Evolutionary conservation across 257 asterid genomes (phyloP).

Genomic region (Solanum etuberosum): DNA sequence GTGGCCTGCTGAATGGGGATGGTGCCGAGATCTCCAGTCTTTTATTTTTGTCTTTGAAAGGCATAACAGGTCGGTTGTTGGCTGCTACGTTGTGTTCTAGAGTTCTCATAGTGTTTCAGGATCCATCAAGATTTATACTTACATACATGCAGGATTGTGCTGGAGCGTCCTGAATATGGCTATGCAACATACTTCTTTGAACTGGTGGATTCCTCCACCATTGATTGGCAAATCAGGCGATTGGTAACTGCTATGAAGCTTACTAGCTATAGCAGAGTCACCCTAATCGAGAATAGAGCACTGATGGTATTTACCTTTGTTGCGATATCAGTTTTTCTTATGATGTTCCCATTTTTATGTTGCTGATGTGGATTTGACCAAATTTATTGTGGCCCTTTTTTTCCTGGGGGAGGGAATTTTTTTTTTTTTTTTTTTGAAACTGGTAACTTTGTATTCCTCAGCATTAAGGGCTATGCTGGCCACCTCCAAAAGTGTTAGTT

Average conservation of each 20-base stretch:
- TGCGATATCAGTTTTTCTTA: neutral
- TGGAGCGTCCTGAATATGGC: constrained; percentile 98
- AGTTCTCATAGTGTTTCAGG: neutral
- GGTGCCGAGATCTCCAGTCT: constrained; percentile 93
- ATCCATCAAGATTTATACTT: neutral
- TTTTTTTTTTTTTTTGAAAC: too few species aligned
- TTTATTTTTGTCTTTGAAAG: constrained; percentile 87
- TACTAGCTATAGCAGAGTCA: constrained; percentile 63
- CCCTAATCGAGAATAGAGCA: constrained; percentile 61
- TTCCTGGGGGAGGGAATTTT: neutral
- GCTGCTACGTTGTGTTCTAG: neutral
- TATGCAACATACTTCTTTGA: constrained; percentile 92
- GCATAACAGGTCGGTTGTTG: constrained; percentile 59
- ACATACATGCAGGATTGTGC: constrained; percentile 67
- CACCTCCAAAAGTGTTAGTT: too few species aligned
- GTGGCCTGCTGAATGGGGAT: constrained; percentile 99
- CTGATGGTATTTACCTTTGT: constrained; percentile 42
- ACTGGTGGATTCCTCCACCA: constrained; percentile 41
- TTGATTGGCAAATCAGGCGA: constrained; percentile 77
- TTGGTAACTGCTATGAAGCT: constrained; percentile 80
- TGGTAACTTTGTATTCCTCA: too few species aligned
- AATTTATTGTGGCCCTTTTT: neutral
- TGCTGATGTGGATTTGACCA: neutral
- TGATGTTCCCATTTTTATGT: neutral
- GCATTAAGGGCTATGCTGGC: too few species aligned